A percentile compares a stretch with the other conserved stretches of the same genome.
These are phyloP conservation scores for Cordyceps tenuipes DNA, from an alignment of 2,329 filamentous ascomycete species.

Conservation along the genomic window DNA sequence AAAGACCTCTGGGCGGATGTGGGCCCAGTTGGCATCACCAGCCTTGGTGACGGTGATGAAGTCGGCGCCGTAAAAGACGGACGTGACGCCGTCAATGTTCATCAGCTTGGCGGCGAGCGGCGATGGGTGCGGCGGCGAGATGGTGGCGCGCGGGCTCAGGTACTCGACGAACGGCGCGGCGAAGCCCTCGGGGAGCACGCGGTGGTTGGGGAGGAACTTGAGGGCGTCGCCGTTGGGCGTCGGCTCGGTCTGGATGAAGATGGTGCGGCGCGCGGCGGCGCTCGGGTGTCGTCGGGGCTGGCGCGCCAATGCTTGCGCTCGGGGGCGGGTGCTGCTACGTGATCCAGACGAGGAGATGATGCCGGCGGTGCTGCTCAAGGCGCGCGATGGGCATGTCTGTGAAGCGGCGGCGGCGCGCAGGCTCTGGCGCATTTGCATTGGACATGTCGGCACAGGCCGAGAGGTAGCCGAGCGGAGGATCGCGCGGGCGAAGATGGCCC, in stretches of 20 bases:
- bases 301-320: too few relatives aligned
- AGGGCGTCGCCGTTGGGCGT: conserved; percentile 94
- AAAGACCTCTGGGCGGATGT: conserved; percentile 93
- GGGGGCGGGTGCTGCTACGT: conserved; percentile 2
- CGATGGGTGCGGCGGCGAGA: conserved; percentile 82
- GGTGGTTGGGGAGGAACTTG: conserved; percentile 91
- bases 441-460: conserved; percentile 12
- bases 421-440: conserved; percentile 13
- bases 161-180: conserved; percentile 82
- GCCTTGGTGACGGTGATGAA: conserved; percentile 97
- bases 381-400: neutral
- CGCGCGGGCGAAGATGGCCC: conserved; percentile 2
- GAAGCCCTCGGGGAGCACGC: conserved; percentile 68
- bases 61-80: conserved; percentile 88
- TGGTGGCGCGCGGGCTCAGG: conserved; percentile 76
- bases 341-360: neutral
- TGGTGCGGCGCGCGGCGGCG: conserved; percentile 45
- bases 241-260: conserved; percentile 95
- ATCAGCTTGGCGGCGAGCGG: conserved; percentile 84
- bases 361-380: conserved; percentile 2
- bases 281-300: conserved; percentile 11
- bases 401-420: neutral
- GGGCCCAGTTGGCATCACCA: conserved; percentile 80
- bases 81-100: conserved; percentile 89
- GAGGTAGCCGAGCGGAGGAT: conserved; percentile 12